Evolutionary conservation across 1,284 basidiomycete genomes (phyloP), one percentile per base, ranked within the genome.

Genomic region (Sanguinoderma infundibulare): DNA sequence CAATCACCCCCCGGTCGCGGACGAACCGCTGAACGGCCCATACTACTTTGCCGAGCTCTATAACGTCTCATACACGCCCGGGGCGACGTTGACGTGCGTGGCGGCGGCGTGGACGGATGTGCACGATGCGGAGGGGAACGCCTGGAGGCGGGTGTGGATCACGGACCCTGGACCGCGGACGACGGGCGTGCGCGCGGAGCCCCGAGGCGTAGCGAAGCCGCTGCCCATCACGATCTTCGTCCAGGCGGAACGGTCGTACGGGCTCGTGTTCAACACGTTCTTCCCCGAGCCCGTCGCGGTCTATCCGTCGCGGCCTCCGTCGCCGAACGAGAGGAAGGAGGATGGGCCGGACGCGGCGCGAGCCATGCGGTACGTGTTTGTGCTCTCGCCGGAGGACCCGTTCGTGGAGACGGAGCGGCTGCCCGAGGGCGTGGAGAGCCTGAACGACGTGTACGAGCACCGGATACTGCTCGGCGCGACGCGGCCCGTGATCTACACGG

Each of bases 401-500:
- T 59, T 47, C 17, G 61, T 64, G 35, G 53, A 63, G 38, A 46
- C 60, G n/a, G 30, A 34, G 10, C 34, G 9, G 36, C n/a, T 54
- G 38, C 38, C 36, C 22, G 62, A 60, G n/a, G 53, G 36, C 26
- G 24, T 56, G 5, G 57, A 49, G 40, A 26, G 24, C 28, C 39
- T 59, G 30, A 34, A 44, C 22, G 38, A 51, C 9, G 20, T 54
- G 24, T 66, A 53, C 32, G 60, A 61, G 39, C 63, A 67, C 36
- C 65, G 65, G 46, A 75, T 85, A 30, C 73, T 87, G 15, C 76
- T 83, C 1, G 86, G 86, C 0, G 75, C 76, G 10, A 75, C 75
- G 52, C 81, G 83, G 12, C 78, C 83, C 17, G 67, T 87, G 28
- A 65, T 85, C 22, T 85, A 81, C 66, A 76, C 76, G 28, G 73